Evolutionary conservation across 2,329 filamentous ascomycete species (phyloP), one percentile per base, ranked within the genome.

Genomic region (Fusarium keratoplasticum): DNA sequence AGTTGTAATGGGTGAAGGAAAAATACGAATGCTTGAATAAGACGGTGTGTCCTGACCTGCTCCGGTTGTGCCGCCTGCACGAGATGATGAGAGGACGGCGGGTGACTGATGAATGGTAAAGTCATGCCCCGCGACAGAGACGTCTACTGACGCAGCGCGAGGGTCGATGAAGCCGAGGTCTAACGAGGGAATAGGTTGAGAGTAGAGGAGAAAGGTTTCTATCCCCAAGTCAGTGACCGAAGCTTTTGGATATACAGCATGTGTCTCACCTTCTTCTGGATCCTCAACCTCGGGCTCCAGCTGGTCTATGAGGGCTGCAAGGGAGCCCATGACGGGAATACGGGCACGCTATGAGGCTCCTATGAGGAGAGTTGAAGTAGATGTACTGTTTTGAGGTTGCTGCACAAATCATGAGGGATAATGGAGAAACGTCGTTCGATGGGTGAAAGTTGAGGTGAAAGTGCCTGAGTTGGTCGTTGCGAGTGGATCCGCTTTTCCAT

Each of bases 121-220:
- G 79, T 97, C 94, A 61, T 87, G 87, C 64, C 88, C 91, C 64
- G 86, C 90, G 70, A 98, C 88, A 36, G 88, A 87, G 67, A 98
- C 80, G 14, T 94, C 89, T 38, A 98, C 82, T 2, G 85, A 83
- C 2, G 88, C 81, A 11, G 93, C 91, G 73, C 89, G 90, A 18
- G 93, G 86, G 81, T 98, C 92, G 72, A 98, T 85, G 83, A 98
- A 96, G 79, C 96, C 96, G 11, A 98, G 91, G 77, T 95, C 92
- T 64, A 91, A 90, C 14, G 93, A 93, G 0, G 93, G 91, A 29
- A 94, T 89, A 20, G 90, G 84, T 80, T 93, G 91, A 50, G 94
- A 92, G 86, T 97, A 98, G 64, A 98, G 88, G 40, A 95, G 84
- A 80, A 97, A 98, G 6, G 94, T 94, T 85, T 98, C 96, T 98